These are phyloP conservation scores for Oemleria cerasiformis DNA, from an alignment of 306 rosid species.

Conservation along the genomic window DNA sequence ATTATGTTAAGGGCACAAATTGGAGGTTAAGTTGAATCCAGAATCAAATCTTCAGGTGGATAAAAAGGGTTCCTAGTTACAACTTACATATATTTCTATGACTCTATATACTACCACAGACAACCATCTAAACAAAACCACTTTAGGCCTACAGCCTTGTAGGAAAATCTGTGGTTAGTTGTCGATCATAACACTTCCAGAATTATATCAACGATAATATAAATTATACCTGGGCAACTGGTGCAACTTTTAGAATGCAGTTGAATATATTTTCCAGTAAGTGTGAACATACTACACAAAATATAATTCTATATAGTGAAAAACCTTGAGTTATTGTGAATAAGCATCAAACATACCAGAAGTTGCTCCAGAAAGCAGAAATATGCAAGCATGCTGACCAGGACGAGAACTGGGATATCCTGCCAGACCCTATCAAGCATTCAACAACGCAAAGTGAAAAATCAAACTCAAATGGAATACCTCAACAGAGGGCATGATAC, in stretches of 20 bases:
- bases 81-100: too few relatives aligned
- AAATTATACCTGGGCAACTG: neutral
- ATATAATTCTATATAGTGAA: neutral
- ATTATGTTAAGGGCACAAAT: too few relatives aligned
- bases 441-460: constrained; percentile 14
- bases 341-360: constrained; percentile 53
- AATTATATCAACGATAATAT: neutral
- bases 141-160: neutral
- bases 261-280: neutral
- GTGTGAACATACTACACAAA: neutral
- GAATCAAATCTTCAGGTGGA: too few relatives aligned
- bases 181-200: neutral
- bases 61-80: too few relatives aligned
- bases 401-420: constrained; percentile 67
- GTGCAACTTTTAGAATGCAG: neutral
- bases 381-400: constrained; percentile 92
- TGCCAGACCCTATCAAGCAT: constrained; percentile 70
- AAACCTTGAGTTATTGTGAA: neutral
- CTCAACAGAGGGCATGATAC: neutral
- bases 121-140: neutral
- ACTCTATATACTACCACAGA: too few relatives aligned
- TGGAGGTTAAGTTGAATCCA: too few relatives aligned
- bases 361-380: constrained; percentile 94
- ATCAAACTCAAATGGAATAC: neutral
- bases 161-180: neutral